Base-by-base conservation (phyloP, 1,139 yeast genomes). In the Suhomyces bolitotheri region DNA sequence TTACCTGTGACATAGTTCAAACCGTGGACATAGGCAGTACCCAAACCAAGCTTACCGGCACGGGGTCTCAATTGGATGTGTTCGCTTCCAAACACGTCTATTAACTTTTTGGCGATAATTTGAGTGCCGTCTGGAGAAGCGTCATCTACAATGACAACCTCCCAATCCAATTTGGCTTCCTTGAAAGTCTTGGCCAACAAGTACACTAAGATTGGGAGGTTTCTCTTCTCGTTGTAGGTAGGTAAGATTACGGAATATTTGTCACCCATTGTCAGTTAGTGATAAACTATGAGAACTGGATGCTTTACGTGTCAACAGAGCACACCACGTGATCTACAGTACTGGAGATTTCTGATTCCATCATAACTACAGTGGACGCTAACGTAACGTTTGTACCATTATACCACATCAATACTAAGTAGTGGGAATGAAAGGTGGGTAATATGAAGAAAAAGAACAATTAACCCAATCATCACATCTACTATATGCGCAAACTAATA, bases 111-210 rank as follows among this genome's bases (percentile, higher is more conserved):
- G 46, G 90, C 90, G 33, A 83, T 71, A 19, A 77, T 82, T 58
- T 82, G 90, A 13, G 94, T 84, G 12, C 92, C 92, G 57, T 84
- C 94, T 29, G 94, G 94, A 3, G 90, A 82, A 45, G 77, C 80
- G 54, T 84, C 94, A 53, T 84, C 94, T 34, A 84, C 92, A 54
- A 84, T 82, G 39, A 84, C 66, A 16, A 84, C 77, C 58, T 84
- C 94, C 94, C 94, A 84, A 56, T 80, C 74, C 40, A 83, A 62
- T 29, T 73, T 65, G 51, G 78, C 65, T 36, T 70, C 76, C 31
- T 67, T 66, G 65, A 84, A 82, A n/a, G 85, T 80, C 59, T 81
- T 79, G 46, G 84, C 83, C 47, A 84, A 66, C 43, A 84, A 71
- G 69, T 85, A 84, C 14, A 80, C 70, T 45, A 84, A 78, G 47